A percentile compares a stretch with the other conserved stretches of the same genome.
Evolutionary conservation across 2,329 filamentous ascomycete genomes (phyloP).

Genomic region (Stagonosporopsis chrysanthemi): DNA sequence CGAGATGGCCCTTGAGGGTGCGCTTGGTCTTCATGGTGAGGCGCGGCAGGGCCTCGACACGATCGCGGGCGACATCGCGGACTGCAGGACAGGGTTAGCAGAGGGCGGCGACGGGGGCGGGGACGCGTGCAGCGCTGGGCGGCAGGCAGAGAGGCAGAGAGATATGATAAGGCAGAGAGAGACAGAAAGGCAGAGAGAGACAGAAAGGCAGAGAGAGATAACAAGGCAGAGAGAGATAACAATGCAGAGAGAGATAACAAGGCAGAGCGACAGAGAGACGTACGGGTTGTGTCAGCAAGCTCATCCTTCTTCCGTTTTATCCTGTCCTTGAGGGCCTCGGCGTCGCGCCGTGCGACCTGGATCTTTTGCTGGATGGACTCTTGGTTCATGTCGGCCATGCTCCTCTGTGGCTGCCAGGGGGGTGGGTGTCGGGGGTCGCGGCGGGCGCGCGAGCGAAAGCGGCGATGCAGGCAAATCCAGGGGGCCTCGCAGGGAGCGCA

Average conservation of each 20-base stretch:
- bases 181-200: not conserved
- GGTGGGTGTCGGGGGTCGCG: slow-evolving; percentile 17
- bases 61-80: slow-evolving; percentile 88
- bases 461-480: slow-evolving; percentile 41
- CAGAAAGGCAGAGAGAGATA: not conserved
- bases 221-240: not conserved
- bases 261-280: slow-evolving; percentile 52
- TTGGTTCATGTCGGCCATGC: slow-evolving; percentile 59
- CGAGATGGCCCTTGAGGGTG: slow-evolving; percentile 95
- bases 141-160: not conserved
- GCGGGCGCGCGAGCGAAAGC: slow-evolving; percentile 30
- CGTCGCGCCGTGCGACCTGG: slow-evolving; percentile 97
- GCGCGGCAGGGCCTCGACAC: slow-evolving; percentile 89
- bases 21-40: slow-evolving; percentile 98
- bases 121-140: not conserved
- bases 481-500: slow-evolving; percentile 44
- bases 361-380: slow-evolving; percentile 68
- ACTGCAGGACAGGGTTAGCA: slow-evolving; percentile 64
- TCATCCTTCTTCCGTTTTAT: slow-evolving; percentile 99
- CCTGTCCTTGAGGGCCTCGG: slow-evolving; percentile 95
- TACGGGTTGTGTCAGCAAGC: slow-evolving; percentile 95
- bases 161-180: too few species aligned
- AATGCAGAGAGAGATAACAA: too few species aligned
- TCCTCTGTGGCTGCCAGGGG: slow-evolving; percentile 22
- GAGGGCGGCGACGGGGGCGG: not conserved